Evolutionary conservation across 2,329 filamentous ascomycete species (phyloP), one percentile per base, ranked within the genome.

Genomic region (Hirsutella thompsonii): DNA sequence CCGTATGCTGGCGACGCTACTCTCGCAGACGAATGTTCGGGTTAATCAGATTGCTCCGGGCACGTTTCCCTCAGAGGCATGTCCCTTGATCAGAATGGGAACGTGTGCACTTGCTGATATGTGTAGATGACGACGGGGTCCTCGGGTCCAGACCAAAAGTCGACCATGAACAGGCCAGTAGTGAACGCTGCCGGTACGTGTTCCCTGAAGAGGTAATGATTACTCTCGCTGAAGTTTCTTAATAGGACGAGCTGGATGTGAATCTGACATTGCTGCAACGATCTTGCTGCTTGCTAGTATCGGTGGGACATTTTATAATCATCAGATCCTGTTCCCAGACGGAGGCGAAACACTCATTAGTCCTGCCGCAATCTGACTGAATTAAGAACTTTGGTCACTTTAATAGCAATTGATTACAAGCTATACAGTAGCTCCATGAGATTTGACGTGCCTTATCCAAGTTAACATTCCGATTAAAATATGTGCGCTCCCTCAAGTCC

Each of bases 11-110:
- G 37, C 37, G 16, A 39, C 28, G 6, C 13, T 39, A 13, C 20
- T 39, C 20, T 32, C 28, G 9, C 20, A 23, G 10, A 39, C 37
- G 9, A 23, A 19, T 13, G 37, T 39, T 9, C 18, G 37, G n/a
- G 37, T 39, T 11, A 39, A 39, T 21, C 37, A 39, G 37, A 39
- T 39, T 9, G 37, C 37, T 16, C 37, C 37, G 20, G 37, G 37
- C 8, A 39, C 37, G 9, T 39, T 39, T 33, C 37, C 37, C 1
- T 39, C 37, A 23, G 37, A 39, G n/a, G 37, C 23, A 19, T 14
- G 37, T n/a, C 19, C 18, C 11, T 20, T 2, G 9, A 9, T 11
- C 21, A 11, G 18, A n/a, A 11, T 9, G 6, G 16, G 13, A 11
- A 20, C n/a, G 16, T 6, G 3, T 19, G 19, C 6, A 32, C 26